Base-by-base conservation (phyloP, 176 grass and related monocot genomes). In the Metroxylon sagu region DNA sequence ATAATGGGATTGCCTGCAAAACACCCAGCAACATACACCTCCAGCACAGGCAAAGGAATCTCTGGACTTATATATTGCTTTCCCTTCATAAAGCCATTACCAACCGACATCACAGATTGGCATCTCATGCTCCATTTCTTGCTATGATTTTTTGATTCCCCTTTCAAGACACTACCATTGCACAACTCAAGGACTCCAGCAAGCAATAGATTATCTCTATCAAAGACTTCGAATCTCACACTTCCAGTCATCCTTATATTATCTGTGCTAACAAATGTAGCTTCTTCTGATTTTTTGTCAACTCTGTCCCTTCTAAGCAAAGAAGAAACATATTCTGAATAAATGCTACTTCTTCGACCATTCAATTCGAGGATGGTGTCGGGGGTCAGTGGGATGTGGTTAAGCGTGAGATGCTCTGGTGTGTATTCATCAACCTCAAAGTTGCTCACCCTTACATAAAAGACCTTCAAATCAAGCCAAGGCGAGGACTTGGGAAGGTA, bases 351-450 rank as follows among this genome's bases (percentile, higher is more conserved):
- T 51, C 93, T 83, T 49, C 77, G 83, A 1, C 93, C 84, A 58
- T 97, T 97, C 52, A 92, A 79, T 61, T 97, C 93, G 4, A 97
- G 85, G 71, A 97, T 75, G 0, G 93, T 97, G 35, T 88, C 93
- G 2, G 84, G 84, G 15, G 83, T 84, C 16, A 97, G 60, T 3
- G 93, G 81, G 54, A 90, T 77, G 62, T 91, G 93, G 48, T 85
- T 91, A 35, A 97, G 77, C 0, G 70, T 91, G 73, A 97, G 87
- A 57, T 73, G 66, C 6, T 88, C 78, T 0, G 84, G 81, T 26
- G 87, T 70, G 14, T 76, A 92, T 26, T 84, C 80, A 52, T 88
- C 80, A 16, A 88, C 68, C 81, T 85, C 59, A 1, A 64, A 92
- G 57, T 88, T 97, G 66, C 81, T 88, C 28, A 92, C 71, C 64